Conservation (phyloP, 164 flowering plant genomes). For the Vitis amurensis region DNA sequence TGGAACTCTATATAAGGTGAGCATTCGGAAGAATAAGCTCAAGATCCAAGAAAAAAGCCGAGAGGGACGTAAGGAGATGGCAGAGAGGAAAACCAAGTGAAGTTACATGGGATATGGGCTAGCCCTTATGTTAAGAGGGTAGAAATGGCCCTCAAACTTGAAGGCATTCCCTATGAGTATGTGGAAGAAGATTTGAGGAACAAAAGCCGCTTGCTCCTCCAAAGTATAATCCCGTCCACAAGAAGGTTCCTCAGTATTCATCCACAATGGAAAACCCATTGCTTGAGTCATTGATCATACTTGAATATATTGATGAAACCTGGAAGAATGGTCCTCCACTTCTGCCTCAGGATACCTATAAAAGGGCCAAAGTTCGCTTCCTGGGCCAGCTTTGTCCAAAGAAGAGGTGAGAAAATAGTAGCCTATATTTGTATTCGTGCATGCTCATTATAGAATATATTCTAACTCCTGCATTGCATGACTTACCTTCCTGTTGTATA, state of each 20-base stretch:
- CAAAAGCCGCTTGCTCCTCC: constrained; percentile 24
- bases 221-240: constrained; percentile 40
- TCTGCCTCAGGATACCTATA: constrained; percentile 35
- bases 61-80: neutral
- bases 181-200: constrained; percentile 36
- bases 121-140: constrained; percentile 23
- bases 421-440: neutral
- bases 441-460: neutral
- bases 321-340: constrained; percentile 29
- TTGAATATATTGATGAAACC: constrained; percentile 39
- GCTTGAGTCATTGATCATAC: constrained; percentile 29
- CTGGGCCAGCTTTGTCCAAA: constrained; percentile 34
- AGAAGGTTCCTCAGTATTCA: constrained; percentile 37
- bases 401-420: constrained; percentile 15
- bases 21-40: no score
- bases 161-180: constrained; percentile 29
- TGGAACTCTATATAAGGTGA: no score
- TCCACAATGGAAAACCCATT: constrained; percentile 29
- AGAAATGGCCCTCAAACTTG: constrained; percentile 29
- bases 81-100: constrained; percentile 22
- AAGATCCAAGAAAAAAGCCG: no score
- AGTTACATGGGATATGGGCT: constrained; percentile 19
- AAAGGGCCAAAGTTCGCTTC: constrained; percentile 35
- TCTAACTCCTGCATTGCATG: no score
- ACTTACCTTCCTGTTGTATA: no score